Percentiles rank a stretch among this genome's conserved stretches.
Conservation (phyloP, 2,329 filamentous ascomycete species). For the Trichoderma koningii region DNA sequence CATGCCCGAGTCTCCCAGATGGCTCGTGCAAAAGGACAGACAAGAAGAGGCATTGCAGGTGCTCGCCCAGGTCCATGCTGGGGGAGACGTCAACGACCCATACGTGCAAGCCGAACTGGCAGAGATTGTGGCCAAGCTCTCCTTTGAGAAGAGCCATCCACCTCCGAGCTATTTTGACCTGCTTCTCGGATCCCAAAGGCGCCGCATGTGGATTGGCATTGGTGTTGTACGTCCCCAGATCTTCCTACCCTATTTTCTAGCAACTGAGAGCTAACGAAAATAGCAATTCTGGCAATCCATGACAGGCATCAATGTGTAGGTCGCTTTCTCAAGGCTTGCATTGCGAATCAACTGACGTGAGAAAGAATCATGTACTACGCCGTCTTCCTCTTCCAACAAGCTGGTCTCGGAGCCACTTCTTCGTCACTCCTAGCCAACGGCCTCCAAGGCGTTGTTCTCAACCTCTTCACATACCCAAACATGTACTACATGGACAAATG, state of each 20-base stretch:
- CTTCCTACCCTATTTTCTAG: background rate
- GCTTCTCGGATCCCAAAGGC: constrained; percentile 22
- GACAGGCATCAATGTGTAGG: constrained; percentile 28
- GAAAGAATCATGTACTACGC: constrained; percentile 28
- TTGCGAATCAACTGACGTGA: background rate
- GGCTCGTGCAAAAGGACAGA: constrained; percentile 25
- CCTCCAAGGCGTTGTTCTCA: constrained; percentile 27
- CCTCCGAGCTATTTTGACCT: constrained; percentile 26
- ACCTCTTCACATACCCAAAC: constrained; percentile 28
- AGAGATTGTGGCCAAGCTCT: constrained; percentile 26
- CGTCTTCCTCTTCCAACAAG: constrained; percentile 28
- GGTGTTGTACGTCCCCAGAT: constrained; percentile 18
- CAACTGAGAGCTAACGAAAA: background rate
- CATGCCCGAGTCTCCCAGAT: constrained; percentile 24
- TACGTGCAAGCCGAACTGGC: constrained; percentile 22
- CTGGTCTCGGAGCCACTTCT: constrained; percentile 26
- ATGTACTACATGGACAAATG: constrained; percentile 30
- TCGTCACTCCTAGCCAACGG: constrained; percentile 27
- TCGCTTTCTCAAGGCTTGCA: too few relatives aligned
- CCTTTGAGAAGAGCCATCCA: constrained; percentile 24
- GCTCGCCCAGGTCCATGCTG: constrained; percentile 15
- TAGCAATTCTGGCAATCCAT: constrained; percentile 30
- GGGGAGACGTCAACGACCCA: constrained; percentile 13
- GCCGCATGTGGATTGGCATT: constrained; percentile 28
- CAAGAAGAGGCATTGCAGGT: constrained; percentile 20